Conservation (phyloP, 1,139 yeast species). For the Yamadazyma epiphylla region DNA sequence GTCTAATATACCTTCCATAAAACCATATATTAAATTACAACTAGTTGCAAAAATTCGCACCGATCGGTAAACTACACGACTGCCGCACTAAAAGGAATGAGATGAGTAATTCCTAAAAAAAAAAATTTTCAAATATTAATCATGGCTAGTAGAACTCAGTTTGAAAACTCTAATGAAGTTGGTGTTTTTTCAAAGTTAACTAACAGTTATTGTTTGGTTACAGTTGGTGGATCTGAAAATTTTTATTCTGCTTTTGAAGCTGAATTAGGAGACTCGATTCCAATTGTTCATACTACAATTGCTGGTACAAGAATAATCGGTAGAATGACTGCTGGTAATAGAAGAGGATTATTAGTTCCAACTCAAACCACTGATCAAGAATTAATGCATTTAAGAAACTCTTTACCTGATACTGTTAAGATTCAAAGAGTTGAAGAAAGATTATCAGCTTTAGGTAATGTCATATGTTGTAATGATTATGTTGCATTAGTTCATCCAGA, state of each 20-base stretch:
- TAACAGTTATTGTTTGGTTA: slow-evolving; percentile 92
- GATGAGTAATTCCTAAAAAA: slow-evolving; percentile 1
- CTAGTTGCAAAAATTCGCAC: no score
- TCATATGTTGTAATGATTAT: slow-evolving; percentile 97
- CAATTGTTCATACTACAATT: slow-evolving; percentile 94
- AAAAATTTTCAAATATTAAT: slow-evolving; percentile 3
- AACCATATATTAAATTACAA: no score
- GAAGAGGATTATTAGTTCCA: slow-evolving; percentile 95
- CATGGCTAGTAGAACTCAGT: slow-evolving; percentile 58
- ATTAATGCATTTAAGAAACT: slow-evolving; percentile 93
- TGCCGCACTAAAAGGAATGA: no score
- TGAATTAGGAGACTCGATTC: slow-evolving; percentile 92
- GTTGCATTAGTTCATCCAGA: slow-evolving; percentile 99
- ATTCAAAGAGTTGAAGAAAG: slow-evolving; percentile 98
- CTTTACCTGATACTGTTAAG: slow-evolving; percentile 93
- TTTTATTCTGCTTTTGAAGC: slow-evolving; percentile 98
- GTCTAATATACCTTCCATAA: slow-evolving; percentile 8
- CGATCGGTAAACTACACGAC: no score
- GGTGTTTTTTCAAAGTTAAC: slow-evolving; percentile 97
- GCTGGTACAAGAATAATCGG: slow-evolving; percentile 98
- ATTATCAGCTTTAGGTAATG: slow-evolving; percentile 94
- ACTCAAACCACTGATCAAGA: slow-evolving; percentile 99
- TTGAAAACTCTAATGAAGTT: slow-evolving; percentile 97
- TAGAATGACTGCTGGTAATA: slow-evolving; percentile 97
- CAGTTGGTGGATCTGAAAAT: slow-evolving; percentile 97